These are phyloP conservation scores for Alternaria triticina DNA, from an alignment of 2,329 filamentous ascomycete genomes.

Conservation along the genomic window DNA sequence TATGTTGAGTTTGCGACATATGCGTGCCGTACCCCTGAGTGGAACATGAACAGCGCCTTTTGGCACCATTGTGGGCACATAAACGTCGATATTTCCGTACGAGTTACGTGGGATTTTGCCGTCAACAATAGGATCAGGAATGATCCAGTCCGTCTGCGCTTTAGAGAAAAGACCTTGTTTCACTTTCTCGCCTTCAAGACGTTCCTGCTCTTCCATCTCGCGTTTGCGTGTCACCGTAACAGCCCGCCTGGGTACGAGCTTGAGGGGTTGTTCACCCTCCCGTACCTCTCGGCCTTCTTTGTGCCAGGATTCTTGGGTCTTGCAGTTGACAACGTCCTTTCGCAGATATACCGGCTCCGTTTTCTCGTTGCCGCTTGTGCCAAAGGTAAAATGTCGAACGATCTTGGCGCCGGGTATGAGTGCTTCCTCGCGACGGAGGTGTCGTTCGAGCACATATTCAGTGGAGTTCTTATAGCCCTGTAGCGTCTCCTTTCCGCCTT, in stretches of 20 bases:
- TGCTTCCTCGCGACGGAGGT: slow-evolving; percentile 91
- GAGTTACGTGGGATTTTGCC: slow-evolving; percentile 91
- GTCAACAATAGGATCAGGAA: slow-evolving; percentile 82
- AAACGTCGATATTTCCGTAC: slow-evolving; percentile 96
- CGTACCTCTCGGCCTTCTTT: slow-evolving; percentile 86
- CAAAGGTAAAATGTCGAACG: slow-evolving; percentile 76
- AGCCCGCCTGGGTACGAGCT: slow-evolving; percentile 86
- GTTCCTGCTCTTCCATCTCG: slow-evolving; percentile 85
- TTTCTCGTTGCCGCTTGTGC: slow-evolving; percentile 74
- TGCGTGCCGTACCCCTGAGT: slow-evolving; percentile 73
- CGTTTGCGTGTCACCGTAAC: slow-evolving; percentile 86
- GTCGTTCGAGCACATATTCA: slow-evolving; percentile 83
- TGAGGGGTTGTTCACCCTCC: slow-evolving; percentile 75
- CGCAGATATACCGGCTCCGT: slow-evolving; percentile 83
- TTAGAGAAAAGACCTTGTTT: slow-evolving; percentile 84
- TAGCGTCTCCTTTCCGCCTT: slow-evolving; percentile 75
- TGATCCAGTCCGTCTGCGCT: slow-evolving; percentile 94
- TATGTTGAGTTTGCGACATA: slow-evolving; percentile 83
- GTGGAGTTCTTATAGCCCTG: slow-evolving; percentile 87
- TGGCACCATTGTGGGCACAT: slow-evolving; percentile 92
- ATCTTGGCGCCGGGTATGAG: slow-evolving; percentile 71
- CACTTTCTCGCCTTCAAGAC: slow-evolving; percentile 78
- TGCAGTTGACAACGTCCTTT: slow-evolving; percentile 80
- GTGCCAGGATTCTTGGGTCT: slow-evolving; percentile 96
- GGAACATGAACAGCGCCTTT: slow-evolving; percentile 83